Percentiles rank a stretch among this genome's conserved stretches.
phyloP scores from a whole-genome alignment of 768 basidiomycete genomes.

The Flagelloscypha sp. region DNA sequence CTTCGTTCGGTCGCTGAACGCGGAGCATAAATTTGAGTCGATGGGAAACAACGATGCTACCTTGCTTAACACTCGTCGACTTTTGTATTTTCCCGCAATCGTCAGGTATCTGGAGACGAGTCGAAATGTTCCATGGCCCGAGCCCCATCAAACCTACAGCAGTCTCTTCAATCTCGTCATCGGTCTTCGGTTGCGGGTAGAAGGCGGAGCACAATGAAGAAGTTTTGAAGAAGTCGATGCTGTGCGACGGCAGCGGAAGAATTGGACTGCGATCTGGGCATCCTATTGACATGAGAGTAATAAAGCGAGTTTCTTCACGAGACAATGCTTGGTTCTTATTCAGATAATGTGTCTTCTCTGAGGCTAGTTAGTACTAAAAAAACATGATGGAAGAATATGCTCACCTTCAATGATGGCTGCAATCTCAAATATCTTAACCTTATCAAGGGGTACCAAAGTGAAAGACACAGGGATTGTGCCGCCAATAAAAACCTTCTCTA shows the following conservation, averaged over 20 bases:
- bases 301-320: slow-evolving; percentile 54
- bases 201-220: too few species aligned
- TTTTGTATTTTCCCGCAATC: slow-evolving; percentile 69
- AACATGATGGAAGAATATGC: too few species aligned
- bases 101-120: slow-evolving; percentile 58
- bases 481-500: too few species aligned
- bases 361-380: not conserved
- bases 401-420: slow-evolving; percentile 74
- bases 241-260: slow-evolving; percentile 71
- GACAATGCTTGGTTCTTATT: slow-evolving; percentile 58
- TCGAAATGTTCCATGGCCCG: slow-evolving; percentile 86
- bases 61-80: slow-evolving; percentile 70
- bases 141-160: slow-evolving; percentile 60
- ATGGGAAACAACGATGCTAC: slow-evolving; percentile 72
- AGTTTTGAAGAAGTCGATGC: slow-evolving; percentile 47
- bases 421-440: slow-evolving; percentile 73
- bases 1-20: slow-evolving; percentile 75
- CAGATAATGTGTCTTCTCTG: slow-evolving; percentile 80
- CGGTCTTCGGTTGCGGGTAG: slow-evolving; percentile 37
- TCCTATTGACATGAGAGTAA: slow-evolving; percentile 60
- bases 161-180: slow-evolving; percentile 46
- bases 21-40: slow-evolving; percentile 74
- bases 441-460: slow-evolving; percentile 74
- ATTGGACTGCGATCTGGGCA: slow-evolving; percentile 51
- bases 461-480: slow-evolving; percentile 73